Evolutionary conservation across 768 basidiomycete genomes (phyloP).

Genomic region (Obba rivulosa): DNA sequence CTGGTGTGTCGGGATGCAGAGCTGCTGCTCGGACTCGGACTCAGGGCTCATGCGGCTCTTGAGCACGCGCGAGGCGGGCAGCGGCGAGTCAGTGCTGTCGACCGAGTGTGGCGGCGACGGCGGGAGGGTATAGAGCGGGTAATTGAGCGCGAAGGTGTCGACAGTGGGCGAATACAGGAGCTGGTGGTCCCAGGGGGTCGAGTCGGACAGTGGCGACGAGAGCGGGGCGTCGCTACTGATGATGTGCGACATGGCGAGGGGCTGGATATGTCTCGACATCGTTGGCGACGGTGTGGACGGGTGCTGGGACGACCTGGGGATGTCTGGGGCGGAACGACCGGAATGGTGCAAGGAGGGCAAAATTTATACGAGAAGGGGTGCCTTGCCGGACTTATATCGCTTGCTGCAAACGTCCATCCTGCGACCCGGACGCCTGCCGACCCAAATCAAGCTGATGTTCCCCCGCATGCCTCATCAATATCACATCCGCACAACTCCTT

Average conservation of each 20-base stretch:
- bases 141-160: slow-evolving; percentile 37
- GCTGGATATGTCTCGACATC: slow-evolving; percentile 19
- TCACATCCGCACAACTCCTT: too few relatives aligned
- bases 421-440: too few relatives aligned
- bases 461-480: too few relatives aligned
- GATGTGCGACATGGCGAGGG: slow-evolving; percentile 49
- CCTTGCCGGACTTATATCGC: too few relatives aligned
- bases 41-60: slow-evolving; percentile 43
- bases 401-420: too few relatives aligned
- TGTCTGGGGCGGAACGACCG: too few relatives aligned
- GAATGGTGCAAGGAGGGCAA: too few relatives aligned
- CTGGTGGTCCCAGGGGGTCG: slow-evolving; percentile 43
- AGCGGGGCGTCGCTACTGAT: slow-evolving; percentile 54
- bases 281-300: background rate
- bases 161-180: slow-evolving; percentile 33
- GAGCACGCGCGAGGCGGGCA: slow-evolving; percentile 49
- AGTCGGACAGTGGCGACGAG: slow-evolving; percentile 41
- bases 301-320: background rate
- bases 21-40: slow-evolving; percentile 40
- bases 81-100: slow-evolving; percentile 28
- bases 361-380: too few relatives aligned
- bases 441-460: too few relatives aligned
- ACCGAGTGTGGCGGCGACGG: slow-evolving; percentile 37
- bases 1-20: slow-evolving; percentile 67
- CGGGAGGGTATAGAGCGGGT: slow-evolving; percentile 36